Base-by-base conservation (phyloP, 1,139 yeast genomes). In the Suhomyces terraborum region DNA sequence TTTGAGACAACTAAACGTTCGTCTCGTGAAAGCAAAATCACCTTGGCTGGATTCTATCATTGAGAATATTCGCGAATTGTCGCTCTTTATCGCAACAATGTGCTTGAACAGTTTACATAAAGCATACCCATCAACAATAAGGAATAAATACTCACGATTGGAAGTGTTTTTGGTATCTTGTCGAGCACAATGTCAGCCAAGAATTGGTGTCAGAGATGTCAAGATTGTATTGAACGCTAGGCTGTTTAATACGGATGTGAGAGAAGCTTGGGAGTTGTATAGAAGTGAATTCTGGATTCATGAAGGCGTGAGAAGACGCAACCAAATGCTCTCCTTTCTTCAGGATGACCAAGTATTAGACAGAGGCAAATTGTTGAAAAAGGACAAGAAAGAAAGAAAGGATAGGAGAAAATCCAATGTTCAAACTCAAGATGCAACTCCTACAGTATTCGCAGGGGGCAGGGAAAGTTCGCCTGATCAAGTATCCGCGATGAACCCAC, bases 181-280 rank as follows among this genome's bases (percentile, higher is more conserved):
- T 41, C 71, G 69, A 48, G 73, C 69, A 64, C 73, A 62, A 42
- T 71, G 76, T 46, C 77, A 73, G 51, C 77, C 78, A 1, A 53
- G 75, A 41, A 58, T 67, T 13, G 77, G 78, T 1, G 65, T 73
- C 12, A 66, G 69, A 24, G 77, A 73, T 47, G 80, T 85, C 12
- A 89, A 89, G 59, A 62, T 93, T 10, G 85, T 88, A 3, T 68
- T 93, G 42, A 84, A 85, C 46, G 86, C 97, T 1, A 71, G 96
- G 40, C 83, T 83, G 1, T 93, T 91, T 61, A 80, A 80, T 46
- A 81, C 93, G 0, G 94, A 87, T 42, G 80, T 87, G 4, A 74
- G 96, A 50, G 97, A 91, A 59, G 94, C 91, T 9, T 93, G 98
- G 98, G 98, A 93, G 55, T 64, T 88, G 35, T 93, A 91, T 56